These are phyloP conservation scores for Colletotrichum navitas DNA, from an alignment of 2,329 filamentous ascomycete genomes.

Conservation along the genomic window DNA sequence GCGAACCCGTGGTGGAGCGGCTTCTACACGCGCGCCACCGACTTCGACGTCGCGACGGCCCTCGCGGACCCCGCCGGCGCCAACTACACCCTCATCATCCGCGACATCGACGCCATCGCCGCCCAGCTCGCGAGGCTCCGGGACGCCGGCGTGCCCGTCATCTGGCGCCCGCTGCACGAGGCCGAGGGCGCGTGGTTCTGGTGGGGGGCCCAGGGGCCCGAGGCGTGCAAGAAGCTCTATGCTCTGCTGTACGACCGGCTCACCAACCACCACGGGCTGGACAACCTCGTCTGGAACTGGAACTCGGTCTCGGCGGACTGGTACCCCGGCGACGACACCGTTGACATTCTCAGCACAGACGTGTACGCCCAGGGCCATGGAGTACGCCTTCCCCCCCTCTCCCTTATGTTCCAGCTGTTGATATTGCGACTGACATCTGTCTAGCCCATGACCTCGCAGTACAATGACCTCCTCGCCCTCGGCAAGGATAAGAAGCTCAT, in stretches of 20 bases:
- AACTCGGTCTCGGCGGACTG: constrained; percentile 59
- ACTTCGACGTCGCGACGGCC: constrained; percentile 60
- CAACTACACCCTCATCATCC: constrained; percentile 61
- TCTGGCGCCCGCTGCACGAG: constrained; percentile 63
- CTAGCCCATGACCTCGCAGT: constrained; percentile 57
- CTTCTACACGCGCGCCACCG: constrained; percentile 64
- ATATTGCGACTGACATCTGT: background rate
- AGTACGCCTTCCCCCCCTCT: constrained; percentile 46
- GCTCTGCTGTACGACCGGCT: constrained; percentile 58
- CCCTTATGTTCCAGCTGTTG: too few relatives aligned
- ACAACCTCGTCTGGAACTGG: constrained; percentile 65
- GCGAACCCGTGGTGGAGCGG: constrained; percentile 62
- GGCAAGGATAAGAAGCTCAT: constrained; percentile 61
- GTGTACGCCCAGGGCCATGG: constrained; percentile 60
- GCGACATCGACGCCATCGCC: constrained; percentile 62
- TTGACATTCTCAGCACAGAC: constrained; percentile 62
- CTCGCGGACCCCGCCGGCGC: constrained; percentile 56
- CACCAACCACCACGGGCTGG: constrained; percentile 57
- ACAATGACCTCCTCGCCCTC: constrained; percentile 57
- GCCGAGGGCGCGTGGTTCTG: constrained; percentile 66
- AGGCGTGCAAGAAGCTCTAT: constrained; percentile 59
- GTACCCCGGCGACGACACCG: constrained; percentile 61
- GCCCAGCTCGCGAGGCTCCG: constrained; percentile 59
- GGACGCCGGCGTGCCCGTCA: constrained; percentile 58
- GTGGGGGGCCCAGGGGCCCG: constrained; percentile 64